Conservation (phyloP, 176 grass and related monocot genomes). For the Triticum turgidum region DNA sequence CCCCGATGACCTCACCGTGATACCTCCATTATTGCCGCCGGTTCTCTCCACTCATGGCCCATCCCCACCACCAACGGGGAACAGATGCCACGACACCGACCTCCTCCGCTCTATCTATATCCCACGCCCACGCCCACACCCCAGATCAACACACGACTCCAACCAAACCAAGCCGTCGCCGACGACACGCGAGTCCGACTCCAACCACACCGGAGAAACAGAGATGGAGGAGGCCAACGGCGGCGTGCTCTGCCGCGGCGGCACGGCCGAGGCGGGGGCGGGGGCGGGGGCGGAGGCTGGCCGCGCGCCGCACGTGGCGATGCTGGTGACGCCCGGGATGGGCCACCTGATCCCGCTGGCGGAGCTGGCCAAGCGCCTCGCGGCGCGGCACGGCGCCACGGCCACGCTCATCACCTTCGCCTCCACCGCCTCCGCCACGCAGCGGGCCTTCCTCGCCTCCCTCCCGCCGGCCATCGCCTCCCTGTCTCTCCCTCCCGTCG, state of each 20-base stretch:
- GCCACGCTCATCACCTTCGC: slow-evolving; percentile 57
- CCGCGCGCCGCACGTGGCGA: background rate
- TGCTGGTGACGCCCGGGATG: too few relatives aligned
- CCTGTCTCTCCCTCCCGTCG: too few relatives aligned
- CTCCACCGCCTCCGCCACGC: slow-evolving; percentile 15
- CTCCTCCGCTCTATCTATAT: background rate
- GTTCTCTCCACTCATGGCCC: background rate
- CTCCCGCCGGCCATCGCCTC: too few relatives aligned
- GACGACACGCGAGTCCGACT: too few relatives aligned
- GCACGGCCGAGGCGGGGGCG: too few relatives aligned
- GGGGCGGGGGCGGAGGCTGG: too few relatives aligned
- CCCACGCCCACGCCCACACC: background rate
- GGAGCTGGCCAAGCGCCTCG: slow-evolving; percentile 54
- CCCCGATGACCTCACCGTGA: background rate
- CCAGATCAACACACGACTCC: background rate
- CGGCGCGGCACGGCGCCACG: slow-evolving; percentile 30
- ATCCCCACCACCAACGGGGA: slow-evolving; percentile 5
- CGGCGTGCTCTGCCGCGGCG: background rate
- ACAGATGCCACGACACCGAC: background rate
- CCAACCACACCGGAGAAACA: too few relatives aligned
- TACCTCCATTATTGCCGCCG: slow-evolving; percentile 13
- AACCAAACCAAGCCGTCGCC: too few relatives aligned
- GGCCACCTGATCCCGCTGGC: slow-evolving; percentile 48
- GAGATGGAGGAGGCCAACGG: background rate
- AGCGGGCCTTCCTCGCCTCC: slow-evolving; percentile 37